Evolutionary conservation across 306 rosid species (phyloP).

Genomic region (Canavalia gladiata): DNA sequence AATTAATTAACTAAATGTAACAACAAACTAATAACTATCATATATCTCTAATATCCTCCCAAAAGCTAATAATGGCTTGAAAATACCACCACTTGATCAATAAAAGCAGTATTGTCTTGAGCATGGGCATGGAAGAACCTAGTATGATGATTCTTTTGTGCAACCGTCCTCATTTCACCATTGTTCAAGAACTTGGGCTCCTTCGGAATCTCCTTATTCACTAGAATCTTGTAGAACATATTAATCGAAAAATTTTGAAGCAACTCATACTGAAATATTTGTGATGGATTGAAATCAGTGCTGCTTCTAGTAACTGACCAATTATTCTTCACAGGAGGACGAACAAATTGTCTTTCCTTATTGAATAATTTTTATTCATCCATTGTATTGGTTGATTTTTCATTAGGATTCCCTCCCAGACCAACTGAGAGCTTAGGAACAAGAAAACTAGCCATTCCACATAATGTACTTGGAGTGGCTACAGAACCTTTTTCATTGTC

Average conservation of each 20-base stretch:
- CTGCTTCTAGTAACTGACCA: slow-evolving; percentile 91
- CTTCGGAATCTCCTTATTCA: too few species aligned
- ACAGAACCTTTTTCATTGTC: slow-evolving; percentile 77
- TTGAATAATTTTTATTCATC: slow-evolving; percentile 76
- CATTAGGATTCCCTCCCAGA: slow-evolving; percentile 76
- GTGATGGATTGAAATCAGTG: slow-evolving; percentile 71
- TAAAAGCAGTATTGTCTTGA: too few species aligned
- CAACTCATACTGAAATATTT: slow-evolving; percentile 95
- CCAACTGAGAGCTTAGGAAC: slow-evolving; percentile 96
- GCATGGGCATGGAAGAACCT: too few species aligned
- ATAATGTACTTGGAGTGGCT: slow-evolving; percentile 82
- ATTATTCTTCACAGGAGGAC: slow-evolving; percentile 94
- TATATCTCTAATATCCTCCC: too few species aligned
- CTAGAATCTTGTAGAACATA: slow-evolving; percentile 79
- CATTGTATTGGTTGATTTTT: slow-evolving; percentile 68
- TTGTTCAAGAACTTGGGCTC: too few species aligned
- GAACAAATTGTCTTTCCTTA: slow-evolving; percentile 85
- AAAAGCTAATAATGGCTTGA: too few species aligned
- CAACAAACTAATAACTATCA: too few species aligned
- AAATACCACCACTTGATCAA: too few species aligned
- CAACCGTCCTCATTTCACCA: too few species aligned
- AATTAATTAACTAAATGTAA: too few species aligned
- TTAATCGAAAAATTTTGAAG: slow-evolving; percentile 95
- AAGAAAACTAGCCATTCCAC: slow-evolving; percentile 98
- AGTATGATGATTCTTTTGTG: too few species aligned